Evolutionary conservation across 192 early-diverging fungal species (phyloP), one percentile per base, ranked within the genome.

Genomic region (Chytriomyces sp.): DNA sequence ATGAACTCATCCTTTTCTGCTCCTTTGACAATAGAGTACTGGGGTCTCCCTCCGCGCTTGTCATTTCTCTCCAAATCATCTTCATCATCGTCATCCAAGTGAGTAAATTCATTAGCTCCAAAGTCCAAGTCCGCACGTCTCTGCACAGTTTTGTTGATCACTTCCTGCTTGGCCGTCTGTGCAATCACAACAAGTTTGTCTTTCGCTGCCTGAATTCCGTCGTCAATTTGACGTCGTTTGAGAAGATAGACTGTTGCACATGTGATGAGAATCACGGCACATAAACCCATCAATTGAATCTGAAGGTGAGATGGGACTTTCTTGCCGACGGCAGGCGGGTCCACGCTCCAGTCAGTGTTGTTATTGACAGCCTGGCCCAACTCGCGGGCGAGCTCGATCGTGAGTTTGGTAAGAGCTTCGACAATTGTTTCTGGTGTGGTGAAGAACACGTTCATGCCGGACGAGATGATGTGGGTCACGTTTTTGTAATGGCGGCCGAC

Each of bases 1-100:
- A 73, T 59, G 43, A 73, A 73, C 8, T 73, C 72, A 26, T 73
- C 72, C 53, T 73, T 73, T 45, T 73, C 72, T n/a, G 72, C 72
- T 9, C 44, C 66, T n/a, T 45, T 44, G 7, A 73, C 72, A 47
- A 62, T 62, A 8, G 61, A 61, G 45, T 73, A 73, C 45, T 63
- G 18, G 16, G 53, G 53, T 20, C 53, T 13, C 10, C 24, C 24
- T 10, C n/a, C 72, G n/a, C 47, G 28, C 44, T 50, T 57, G 18
- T 13, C 20, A 16, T 23, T 28, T 13, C 26, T 45, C n/a, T 11
- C 10, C 9, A 63, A 57, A 61, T 73, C 72, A 7, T 16, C 44
- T 8, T 73, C 72, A 11, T 26, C 45, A 16, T 73, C 72, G 18
- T 73, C 72, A 47, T 73, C 72, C 57, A 73, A 46, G 26, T 73